phyloP scores from a whole-genome alignment of 495 filamentous ascomycete species.

The Talaromyces borbonicus region DNA sequence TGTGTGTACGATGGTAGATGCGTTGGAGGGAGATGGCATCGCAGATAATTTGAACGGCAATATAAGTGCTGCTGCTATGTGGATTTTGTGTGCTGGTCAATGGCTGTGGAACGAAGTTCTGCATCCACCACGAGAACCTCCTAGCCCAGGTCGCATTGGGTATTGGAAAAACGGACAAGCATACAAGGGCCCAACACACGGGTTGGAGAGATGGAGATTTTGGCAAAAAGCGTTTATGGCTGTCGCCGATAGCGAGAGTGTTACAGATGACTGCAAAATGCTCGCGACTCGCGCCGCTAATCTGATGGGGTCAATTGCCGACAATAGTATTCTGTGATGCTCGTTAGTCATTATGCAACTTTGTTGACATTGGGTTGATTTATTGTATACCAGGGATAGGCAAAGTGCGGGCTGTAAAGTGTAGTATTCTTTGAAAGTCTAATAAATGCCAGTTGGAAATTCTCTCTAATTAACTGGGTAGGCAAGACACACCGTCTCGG shows the following conservation, averaged over 20 bases:
- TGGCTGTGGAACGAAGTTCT: constrained; percentile 5
- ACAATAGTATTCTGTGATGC: neutral
- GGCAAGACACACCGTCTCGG: too few relatives aligned
- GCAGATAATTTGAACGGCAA: neutral
- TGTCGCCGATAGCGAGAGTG: neutral
- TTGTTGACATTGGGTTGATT: too few relatives aligned
- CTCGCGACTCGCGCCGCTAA: constrained; percentile 5
- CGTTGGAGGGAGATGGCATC: neutral
- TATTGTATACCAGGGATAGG: too few relatives aligned
- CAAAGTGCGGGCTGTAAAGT: too few relatives aligned
- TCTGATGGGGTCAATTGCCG: constrained; percentile 4
- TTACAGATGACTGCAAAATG: constrained; percentile 1
- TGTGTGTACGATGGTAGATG: neutral
- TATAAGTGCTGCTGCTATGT: constrained; percentile 7
- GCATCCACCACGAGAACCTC: neutral
- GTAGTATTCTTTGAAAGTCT: too few relatives aligned
- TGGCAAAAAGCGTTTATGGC: constrained; percentile 8
- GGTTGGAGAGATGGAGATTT: constrained; percentile 7
- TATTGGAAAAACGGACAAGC: neutral
- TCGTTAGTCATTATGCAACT: too few relatives aligned
- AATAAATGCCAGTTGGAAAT: too few relatives aligned
- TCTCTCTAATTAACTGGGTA: too few relatives aligned
- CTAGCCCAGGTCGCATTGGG: neutral
- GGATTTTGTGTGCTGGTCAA: constrained; percentile 8
- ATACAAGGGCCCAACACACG: constrained; percentile 7